A percentile compares a stretch with the other conserved stretches of the same genome.
Conservation (phyloP, 306 rosid genomes). For the Citrullus colocynthis region DNA sequence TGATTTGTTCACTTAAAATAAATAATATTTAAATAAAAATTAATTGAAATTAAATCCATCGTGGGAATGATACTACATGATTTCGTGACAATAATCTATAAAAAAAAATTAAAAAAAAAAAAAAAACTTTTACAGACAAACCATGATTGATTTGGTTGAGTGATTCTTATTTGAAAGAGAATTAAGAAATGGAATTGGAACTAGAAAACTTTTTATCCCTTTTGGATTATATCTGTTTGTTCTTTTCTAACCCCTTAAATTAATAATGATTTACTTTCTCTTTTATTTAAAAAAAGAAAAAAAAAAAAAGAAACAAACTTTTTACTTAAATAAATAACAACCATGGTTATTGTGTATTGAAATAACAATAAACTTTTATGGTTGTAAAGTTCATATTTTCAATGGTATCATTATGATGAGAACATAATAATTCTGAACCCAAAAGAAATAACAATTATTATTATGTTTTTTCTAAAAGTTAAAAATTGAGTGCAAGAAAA, state of each 20-base stretch:
- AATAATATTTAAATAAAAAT: neutral
- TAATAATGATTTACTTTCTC: neutral
- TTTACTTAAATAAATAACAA: neutral
- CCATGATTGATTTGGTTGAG: slow-evolving; percentile 25
- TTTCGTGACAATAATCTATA: neutral
- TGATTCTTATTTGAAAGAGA: slow-evolving; percentile 31
- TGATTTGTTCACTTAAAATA: neutral
- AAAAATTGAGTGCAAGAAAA: too few relatives aligned
- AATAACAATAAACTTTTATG: neutral
- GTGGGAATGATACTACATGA: neutral
- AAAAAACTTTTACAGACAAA: slow-evolving; percentile 32
- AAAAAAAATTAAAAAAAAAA: neutral
- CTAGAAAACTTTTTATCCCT: slow-evolving; percentile 24
- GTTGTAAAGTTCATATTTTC: neutral
- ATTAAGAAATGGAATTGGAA: slow-evolving; percentile 18
- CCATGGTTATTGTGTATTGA: neutral
- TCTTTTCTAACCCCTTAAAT: neutral
- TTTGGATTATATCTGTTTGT: slow-evolving; percentile 2
- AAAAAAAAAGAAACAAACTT: neutral
- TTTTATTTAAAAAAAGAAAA: neutral
- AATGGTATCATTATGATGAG: neutral
- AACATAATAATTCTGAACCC: neutral
- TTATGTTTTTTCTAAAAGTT: too few relatives aligned
- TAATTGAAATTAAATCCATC: neutral
- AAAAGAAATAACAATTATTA: too few relatives aligned